A percentile compares a stretch with the other conserved stretches of the same genome.
Evolutionary conservation across 2,329 filamentous ascomycete species (phyloP).

Genomic region (Fusarium devonianum): DNA sequence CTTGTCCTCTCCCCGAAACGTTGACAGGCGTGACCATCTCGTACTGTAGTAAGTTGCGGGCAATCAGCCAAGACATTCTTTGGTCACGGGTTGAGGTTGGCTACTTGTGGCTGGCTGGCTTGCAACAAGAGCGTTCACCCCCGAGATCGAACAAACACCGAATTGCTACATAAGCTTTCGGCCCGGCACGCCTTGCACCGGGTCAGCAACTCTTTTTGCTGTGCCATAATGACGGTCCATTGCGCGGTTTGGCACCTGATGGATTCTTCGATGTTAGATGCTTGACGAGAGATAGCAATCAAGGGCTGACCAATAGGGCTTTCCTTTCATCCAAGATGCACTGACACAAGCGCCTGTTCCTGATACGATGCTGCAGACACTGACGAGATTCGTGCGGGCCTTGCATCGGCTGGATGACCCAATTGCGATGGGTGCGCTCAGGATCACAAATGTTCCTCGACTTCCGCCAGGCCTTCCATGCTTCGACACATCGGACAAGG

Average conservation of each 20-base stretch:
- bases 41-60: too few relatives aligned
- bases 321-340: neutral
- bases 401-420: slow-evolving; percentile 4
- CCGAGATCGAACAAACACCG: neutral
- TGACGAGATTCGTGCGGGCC: slow-evolving; percentile 30
- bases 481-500: slow-evolving; percentile 21
- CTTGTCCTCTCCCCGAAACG: slow-evolving; percentile 6
- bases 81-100: neutral
- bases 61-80: neutral
- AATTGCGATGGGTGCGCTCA: slow-evolving; percentile 20
- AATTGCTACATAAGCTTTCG: slow-evolving; percentile 5
- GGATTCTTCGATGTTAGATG: too few relatives aligned
- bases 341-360: slow-evolving; percentile 2
- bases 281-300: neutral
- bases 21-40: neutral
- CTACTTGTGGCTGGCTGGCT: neutral
- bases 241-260: too few relatives aligned
- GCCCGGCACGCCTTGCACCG: slow-evolving; percentile 1
- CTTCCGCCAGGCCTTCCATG: slow-evolving; percentile 33
- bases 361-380: slow-evolving; percentile 25
- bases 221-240: slow-evolving; percentile 15
- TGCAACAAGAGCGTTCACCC: neutral
- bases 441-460: slow-evolving; percentile 23
- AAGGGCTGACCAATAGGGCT: slow-evolving; percentile 5
- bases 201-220: neutral